Evolutionary conservation across 768 basidiomycete genomes (phyloP), one percentile per base, ranked within the genome.

Genomic region (Cytidiella melzeri): DNA sequence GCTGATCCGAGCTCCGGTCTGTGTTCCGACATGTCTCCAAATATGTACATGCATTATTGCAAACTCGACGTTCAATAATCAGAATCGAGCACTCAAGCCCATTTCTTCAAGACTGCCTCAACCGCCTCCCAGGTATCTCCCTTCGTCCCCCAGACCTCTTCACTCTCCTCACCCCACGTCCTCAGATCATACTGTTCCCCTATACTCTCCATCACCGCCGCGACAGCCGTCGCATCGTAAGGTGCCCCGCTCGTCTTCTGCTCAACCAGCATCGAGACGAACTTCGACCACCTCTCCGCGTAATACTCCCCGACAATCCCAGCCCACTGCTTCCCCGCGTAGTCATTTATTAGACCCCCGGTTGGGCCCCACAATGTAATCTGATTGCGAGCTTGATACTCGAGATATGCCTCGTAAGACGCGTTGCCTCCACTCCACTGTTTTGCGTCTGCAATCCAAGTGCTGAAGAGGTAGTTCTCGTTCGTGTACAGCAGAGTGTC

Each of bases 301-400:
- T 72, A 73, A 58, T 71, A 73, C 2, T 55, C 58, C 13, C 63
- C 56, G 25, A 73, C 65, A 43, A 73, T 61, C 3, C 71, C 70
- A 0, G 62, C 66, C 70, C 70, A 72, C 53, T 69, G 65, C 45
- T 72, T 73, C 20, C 68, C 69, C 20, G 70, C 71, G 43, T 73
- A 73, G 52, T 71, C 71, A 45, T 65, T 64, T 63, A 68, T 69
- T 57, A 70, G 55, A 7, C 71, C 70, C 18, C 58, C 61, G 7
- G 30, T 34, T 1, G 70, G 69, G n/a, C 71, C 71, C 70, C 71
- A 73, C 23, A 72, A 65, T 25, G 69, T 72, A 54, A 73, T 62
- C 57, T 73, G 71, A 53, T 71, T 72, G 26, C 69, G 60, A 12
- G 71, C 67, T 39, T 65, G 61, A 45, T 69, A 69, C 48, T 66